Evolutionary conservation across 352 stramenopile genomes (phyloP).

Genomic region (Phytophthora palmivora): DNA sequence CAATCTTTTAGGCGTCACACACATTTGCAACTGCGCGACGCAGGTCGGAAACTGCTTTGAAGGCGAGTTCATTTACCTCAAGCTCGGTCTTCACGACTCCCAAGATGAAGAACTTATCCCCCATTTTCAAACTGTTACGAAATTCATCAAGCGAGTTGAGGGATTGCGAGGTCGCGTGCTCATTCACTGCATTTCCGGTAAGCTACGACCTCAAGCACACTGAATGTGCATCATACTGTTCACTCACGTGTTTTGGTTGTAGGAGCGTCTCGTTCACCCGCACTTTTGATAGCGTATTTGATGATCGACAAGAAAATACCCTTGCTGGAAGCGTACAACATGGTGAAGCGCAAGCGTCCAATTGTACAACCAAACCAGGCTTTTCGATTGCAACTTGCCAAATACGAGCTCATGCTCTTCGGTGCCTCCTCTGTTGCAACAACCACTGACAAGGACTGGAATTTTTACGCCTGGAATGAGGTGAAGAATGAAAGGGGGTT

Average conservation of each 20-base stretch:
- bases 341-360: conserved; percentile 52
- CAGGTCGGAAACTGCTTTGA: conserved; percentile 67
- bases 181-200: conserved; percentile 65
- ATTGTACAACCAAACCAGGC: conserved; percentile 62
- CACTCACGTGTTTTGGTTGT: not conserved
- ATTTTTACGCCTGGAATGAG: conserved; percentile 79
- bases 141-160: conserved; percentile 64
- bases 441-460: conserved; percentile 69
- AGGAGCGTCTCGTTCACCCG: conserved; percentile 63
- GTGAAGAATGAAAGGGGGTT: conserved; percentile 43
- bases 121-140: conserved; percentile 60
- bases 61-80: conserved; percentile 72
- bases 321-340: conserved; percentile 64
- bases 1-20: conserved; percentile 51
- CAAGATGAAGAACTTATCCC: conserved; percentile 62
- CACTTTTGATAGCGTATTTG: conserved; percentile 66
- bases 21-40: conserved; percentile 69
- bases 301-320: conserved; percentile 76
- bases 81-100: conserved; percentile 59
- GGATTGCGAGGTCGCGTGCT: conserved; percentile 52
- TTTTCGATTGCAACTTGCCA: conserved; percentile 74
- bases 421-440: conserved; percentile 59
- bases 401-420: conserved; percentile 69
- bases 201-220: not conserved
- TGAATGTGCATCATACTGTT: not conserved